Percentiles rank a stretch among this genome's conserved stretches.
Conservation (phyloP, 2,329 filamentous ascomycete genomes). For the Fusarium mundagurra region DNA sequence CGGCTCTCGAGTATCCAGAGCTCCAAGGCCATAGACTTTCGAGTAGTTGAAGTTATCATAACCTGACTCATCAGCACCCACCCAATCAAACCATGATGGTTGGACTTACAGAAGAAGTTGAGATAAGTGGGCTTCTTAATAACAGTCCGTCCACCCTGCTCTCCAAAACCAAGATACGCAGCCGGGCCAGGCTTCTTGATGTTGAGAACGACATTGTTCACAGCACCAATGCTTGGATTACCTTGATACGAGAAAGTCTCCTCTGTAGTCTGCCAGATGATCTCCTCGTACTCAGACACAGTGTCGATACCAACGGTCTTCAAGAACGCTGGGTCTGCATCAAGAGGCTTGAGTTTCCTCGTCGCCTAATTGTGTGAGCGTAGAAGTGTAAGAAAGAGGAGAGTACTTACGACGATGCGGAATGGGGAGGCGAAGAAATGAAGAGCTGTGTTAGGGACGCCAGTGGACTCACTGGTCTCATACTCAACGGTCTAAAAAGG, state of each 20-base stretch:
- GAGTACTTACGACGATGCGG: background rate
- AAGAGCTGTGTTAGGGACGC: background rate
- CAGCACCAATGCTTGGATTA: background rate
- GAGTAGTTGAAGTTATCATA: constrained; percentile 1
- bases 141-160: background rate
- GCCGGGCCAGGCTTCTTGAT: background rate
- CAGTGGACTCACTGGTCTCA: background rate
- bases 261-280: constrained; percentile 1
- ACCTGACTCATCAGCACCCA: accelerated
- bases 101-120: background rate
- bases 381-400: accelerated
- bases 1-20: background rate
- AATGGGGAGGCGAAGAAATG: background rate
- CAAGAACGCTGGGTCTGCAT: background rate
- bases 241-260: background rate
- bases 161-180: background rate
- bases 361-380: background rate
- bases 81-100: accelerated
- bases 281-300: background rate
- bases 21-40: background rate
- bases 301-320: background rate
- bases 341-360: background rate
- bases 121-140: background rate
- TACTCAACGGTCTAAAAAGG: background rate
- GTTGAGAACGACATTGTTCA: constrained; percentile 1